Evolutionary conservation across 768 basidiomycete genomes (phyloP).

Genomic region (Arthromyces matolae): DNA sequence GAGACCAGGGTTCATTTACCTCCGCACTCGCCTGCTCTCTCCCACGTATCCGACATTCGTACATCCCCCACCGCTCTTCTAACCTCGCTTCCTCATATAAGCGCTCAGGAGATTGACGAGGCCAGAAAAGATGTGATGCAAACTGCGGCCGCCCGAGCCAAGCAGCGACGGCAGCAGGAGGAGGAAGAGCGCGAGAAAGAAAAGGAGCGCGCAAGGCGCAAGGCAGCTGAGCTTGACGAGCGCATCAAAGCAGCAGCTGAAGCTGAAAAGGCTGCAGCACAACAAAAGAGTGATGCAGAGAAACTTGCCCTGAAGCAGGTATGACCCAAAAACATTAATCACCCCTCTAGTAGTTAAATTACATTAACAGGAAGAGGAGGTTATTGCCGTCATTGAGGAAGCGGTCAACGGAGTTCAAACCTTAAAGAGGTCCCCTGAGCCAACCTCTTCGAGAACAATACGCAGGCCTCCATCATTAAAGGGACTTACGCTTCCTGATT

Average conservation of each 20-base stretch:
- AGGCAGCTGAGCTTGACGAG: slow-evolving; percentile 74
- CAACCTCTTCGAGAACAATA: slow-evolving; percentile 7
- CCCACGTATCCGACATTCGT: slow-evolving; percentile 35
- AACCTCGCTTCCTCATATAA: slow-evolving; percentile 29
- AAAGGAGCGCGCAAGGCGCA: slow-evolving; percentile 74
- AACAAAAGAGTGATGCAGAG: slow-evolving; percentile 18
- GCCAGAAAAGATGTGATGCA: slow-evolving; percentile 80
- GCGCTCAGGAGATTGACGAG: slow-evolving; percentile 53
- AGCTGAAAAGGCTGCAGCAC: slow-evolving; percentile 30
- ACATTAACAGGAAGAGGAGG: slow-evolving; percentile 31
- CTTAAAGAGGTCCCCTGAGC: background rate
- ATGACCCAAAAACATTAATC: background rate
- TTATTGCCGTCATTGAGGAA: slow-evolving; percentile 43
- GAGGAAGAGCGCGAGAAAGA: slow-evolving; percentile 80
- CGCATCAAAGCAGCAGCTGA: slow-evolving; percentile 47
- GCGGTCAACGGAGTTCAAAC: slow-evolving; percentile 31
- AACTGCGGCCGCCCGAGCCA: slow-evolving; percentile 77
- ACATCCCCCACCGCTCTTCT: slow-evolving; percentile 33
- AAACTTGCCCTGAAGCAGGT: slow-evolving; percentile 16
- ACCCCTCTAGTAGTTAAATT: slow-evolving; percentile 1
- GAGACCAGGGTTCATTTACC: slow-evolving; percentile 24
- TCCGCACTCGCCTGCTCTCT: slow-evolving; percentile 43
- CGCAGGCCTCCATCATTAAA: slow-evolving; percentile 34
- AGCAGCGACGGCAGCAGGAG: slow-evolving; percentile 73
- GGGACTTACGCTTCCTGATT: slow-evolving; percentile 23